Conservation (phyloP, 2,329 filamentous ascomycete species). For the Trichoderma sp. region DNA sequence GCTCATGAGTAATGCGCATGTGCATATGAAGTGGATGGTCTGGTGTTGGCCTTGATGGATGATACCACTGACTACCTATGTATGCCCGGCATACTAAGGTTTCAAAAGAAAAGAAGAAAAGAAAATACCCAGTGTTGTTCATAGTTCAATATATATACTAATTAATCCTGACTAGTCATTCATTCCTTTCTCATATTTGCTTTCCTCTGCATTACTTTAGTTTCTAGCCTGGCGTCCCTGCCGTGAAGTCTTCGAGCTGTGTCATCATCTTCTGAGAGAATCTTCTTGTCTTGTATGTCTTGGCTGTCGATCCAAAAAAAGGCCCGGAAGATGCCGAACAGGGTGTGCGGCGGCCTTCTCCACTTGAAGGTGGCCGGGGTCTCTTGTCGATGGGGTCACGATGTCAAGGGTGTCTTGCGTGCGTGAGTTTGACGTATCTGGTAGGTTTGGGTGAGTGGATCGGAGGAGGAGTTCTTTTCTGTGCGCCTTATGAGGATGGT, state of each 20-base stretch:
- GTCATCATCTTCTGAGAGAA: no score
- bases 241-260: not conserved
- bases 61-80: slow-evolving; percentile 24
- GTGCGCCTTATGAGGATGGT: not conserved
- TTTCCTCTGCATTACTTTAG: no score
- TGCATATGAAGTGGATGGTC: slow-evolving; percentile 24
- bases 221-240: not conserved
- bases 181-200: slow-evolving; percentile 19
- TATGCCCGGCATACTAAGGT: slow-evolving; percentile 2
- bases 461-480: not conserved
- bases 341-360: slow-evolving; percentile 5
- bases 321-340: slow-evolving; percentile 21
- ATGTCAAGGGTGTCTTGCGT: slow-evolving; percentile 10
- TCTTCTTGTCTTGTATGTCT: not conserved
- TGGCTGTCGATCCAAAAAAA: slow-evolving; percentile 10
- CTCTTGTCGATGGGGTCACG: not conserved
- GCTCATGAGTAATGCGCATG: slow-evolving; percentile 11
- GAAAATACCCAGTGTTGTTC: slow-evolving; percentile 3
- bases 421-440: not conserved
- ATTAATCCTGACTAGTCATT: slow-evolving; percentile 24
- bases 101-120: not conserved
- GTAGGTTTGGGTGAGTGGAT: slow-evolving; percentile 3
- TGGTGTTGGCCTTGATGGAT: slow-evolving; percentile 16
- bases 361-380: slow-evolving; percentile 3
- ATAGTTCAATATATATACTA: slow-evolving; percentile 26